Conservation (phyloP, 352 stramenopile genomes). For the Aphanomyces invadans region DNA sequence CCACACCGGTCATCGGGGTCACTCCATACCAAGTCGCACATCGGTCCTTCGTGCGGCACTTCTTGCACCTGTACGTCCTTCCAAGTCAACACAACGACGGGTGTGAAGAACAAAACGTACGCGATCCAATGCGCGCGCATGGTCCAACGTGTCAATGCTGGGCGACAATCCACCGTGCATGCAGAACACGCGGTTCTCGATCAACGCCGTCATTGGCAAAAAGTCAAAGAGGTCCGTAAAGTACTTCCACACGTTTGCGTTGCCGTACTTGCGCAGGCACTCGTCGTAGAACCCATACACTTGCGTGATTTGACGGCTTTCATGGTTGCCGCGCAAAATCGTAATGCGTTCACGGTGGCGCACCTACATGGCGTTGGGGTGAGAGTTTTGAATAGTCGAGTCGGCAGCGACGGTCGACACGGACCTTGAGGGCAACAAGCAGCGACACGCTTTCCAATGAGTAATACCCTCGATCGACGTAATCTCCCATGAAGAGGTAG, state of each 20-base stretch:
- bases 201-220: constrained; percentile 80
- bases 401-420: no score
- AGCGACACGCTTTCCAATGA: constrained; percentile 78
- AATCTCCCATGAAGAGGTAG: constrained; percentile 89
- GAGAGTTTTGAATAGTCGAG: background rate
- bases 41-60: constrained; percentile 78
- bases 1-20: constrained; percentile 81
- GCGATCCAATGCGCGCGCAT: constrained; percentile 71
- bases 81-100: background rate
- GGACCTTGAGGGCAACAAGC: constrained; percentile 66
- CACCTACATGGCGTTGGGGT: constrained; percentile 29
- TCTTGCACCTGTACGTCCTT: constrained; percentile 41
- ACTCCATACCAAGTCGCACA: constrained; percentile 86
- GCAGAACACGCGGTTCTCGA: constrained; percentile 86
- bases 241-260: constrained; percentile 87
- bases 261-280: constrained; percentile 65
- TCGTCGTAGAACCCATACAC: constrained; percentile 70
- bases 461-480: constrained; percentile 85
- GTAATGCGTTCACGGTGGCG: constrained; percentile 81
- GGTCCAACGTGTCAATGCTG: constrained; percentile 83
- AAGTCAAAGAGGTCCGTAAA: constrained; percentile 87
- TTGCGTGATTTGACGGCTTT: constrained; percentile 49
- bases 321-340: constrained; percentile 64
- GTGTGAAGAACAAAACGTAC: constrained; percentile 11
- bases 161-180: constrained; percentile 85